phyloP scores from a whole-genome alignment of 352 stramenopile species.

The Pythium vanterpoolii region DNA sequence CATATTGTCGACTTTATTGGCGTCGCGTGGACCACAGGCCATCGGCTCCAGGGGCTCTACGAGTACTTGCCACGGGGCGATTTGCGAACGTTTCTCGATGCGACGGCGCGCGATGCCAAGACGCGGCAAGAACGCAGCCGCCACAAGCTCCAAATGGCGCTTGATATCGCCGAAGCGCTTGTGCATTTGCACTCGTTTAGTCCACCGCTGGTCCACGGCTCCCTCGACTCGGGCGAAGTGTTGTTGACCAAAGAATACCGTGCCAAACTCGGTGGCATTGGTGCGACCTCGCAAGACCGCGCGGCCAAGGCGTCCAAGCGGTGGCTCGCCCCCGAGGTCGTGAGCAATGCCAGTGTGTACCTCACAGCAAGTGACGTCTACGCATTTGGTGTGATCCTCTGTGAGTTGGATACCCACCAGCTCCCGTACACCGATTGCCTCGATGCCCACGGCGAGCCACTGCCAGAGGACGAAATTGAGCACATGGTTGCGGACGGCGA shows the following conservation, averaged over 20 bases:
- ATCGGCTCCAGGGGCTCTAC: conserved; percentile 16
- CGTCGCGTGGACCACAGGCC: conserved; percentile 16
- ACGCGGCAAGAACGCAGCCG: conserved; percentile 16
- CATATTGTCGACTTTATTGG: conserved; percentile 28
- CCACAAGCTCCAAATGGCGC: conserved; percentile 26
- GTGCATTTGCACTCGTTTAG: conserved; percentile 29
- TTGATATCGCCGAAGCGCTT: conserved; percentile 31
- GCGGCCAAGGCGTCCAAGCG: conserved; percentile 11
- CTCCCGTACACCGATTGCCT: conserved; percentile 22
- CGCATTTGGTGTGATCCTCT: conserved; percentile 26
- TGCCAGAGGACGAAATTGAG: conserved; percentile 13
- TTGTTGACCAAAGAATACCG: conserved; percentile 23
- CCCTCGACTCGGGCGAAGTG: conserved; percentile 28
- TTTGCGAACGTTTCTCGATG: conserved; percentile 22
- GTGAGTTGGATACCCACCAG: conserved; percentile 21
- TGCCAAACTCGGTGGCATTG: conserved; percentile 30
- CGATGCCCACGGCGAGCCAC: conserved; percentile 2
- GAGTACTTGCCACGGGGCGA: conserved; percentile 30
- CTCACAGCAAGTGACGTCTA: conserved; percentile 18
- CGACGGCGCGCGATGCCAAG: conserved; percentile 19
- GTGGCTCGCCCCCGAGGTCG: conserved; percentile 20
- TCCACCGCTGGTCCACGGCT: conserved; percentile 25
- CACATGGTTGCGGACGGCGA: conserved; percentile 13
- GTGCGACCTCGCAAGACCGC: conserved; percentile 10
- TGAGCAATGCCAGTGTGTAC: conserved; percentile 9